Percentiles rank a stretch among this genome's conserved stretches.
Conservation (phyloP, 106 monocot genomes). For the Allium sativum region DNA sequence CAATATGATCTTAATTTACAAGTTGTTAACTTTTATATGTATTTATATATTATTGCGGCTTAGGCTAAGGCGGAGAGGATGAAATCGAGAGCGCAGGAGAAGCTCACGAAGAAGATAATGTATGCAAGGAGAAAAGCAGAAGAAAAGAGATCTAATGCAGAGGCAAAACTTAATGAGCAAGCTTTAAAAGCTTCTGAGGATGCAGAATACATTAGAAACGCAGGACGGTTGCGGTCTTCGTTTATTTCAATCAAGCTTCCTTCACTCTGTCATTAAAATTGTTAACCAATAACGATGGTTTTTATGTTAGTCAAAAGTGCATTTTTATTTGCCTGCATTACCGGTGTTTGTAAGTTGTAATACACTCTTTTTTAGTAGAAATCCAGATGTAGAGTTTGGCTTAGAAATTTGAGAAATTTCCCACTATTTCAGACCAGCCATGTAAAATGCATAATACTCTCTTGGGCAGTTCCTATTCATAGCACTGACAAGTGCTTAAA, state of each 20-base stretch:
- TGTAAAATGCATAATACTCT: too few relatives aligned
- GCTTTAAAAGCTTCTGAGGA: conserved; percentile 52
- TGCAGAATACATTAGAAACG: conserved; percentile 65
- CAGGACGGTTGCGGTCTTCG: conserved; percentile 61
- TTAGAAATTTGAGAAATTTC: too few relatives aligned
- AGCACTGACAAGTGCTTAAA: too few relatives aligned
- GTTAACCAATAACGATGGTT: not conserved
- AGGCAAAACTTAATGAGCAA: conserved; percentile 54
- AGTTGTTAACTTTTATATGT: too few relatives aligned
- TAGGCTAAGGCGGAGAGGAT: conserved; percentile 64
- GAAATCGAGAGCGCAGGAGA: conserved; percentile 66
- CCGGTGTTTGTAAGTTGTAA: too few relatives aligned
- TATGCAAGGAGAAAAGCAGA: conserved; percentile 58
- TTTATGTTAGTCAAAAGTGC: not conserved
- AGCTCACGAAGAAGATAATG: conserved; percentile 40
- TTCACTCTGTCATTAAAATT: conserved; percentile 45
- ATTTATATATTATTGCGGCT: too few relatives aligned
- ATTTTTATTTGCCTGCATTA: too few relatives aligned
- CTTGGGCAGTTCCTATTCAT: too few relatives aligned
- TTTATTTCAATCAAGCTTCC: conserved; percentile 65
- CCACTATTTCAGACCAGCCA: too few relatives aligned
- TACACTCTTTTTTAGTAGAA: too few relatives aligned
- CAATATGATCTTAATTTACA: too few relatives aligned
- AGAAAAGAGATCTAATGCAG: conserved; percentile 56
- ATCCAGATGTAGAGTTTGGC: too few relatives aligned